These are phyloP conservation scores for Funneliformis caledonium DNA, from an alignment of 371 early-diverging fungal species.

Conservation along the genomic window DNA sequence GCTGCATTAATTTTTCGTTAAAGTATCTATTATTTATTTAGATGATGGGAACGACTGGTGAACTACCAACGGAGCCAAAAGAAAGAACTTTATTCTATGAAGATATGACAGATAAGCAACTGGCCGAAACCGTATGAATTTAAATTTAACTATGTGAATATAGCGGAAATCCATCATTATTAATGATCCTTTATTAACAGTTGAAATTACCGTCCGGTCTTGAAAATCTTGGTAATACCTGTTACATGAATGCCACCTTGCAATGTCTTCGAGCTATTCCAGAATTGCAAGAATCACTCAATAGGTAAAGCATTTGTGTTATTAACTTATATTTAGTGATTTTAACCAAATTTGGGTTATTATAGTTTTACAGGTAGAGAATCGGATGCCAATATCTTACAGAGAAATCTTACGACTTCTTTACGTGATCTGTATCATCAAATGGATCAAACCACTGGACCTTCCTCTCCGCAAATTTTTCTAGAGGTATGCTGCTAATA, in stretches of 20 bases:
- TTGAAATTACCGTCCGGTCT: constrained; percentile 89
- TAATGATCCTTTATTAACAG: constrained; percentile 45
- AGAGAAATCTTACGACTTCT: constrained; percentile 69
- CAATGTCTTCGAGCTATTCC: constrained; percentile 93
- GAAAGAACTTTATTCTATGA: constrained; percentile 81
- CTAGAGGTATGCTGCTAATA: constrained; percentile 56
- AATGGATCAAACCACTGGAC: constrained; percentile 69
- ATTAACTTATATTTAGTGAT: neutral
- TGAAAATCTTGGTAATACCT: constrained; percentile 96
- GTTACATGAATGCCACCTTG: constrained; percentile 98
- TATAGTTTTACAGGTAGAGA: constrained; percentile 42
- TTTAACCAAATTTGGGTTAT: constrained; percentile 36
- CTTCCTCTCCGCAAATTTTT: constrained; percentile 82
- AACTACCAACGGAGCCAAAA: constrained; percentile 74
- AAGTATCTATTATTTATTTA: constrained; percentile 32
- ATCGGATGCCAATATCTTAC: constrained; percentile 51
- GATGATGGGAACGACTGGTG: constrained; percentile 96
- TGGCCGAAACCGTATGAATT: constrained; percentile 77
- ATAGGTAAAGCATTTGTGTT: constrained; percentile 47
- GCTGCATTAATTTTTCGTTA: neutral
- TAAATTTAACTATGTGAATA: neutral
- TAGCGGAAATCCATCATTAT: neutral
- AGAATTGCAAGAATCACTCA: constrained; percentile 73
- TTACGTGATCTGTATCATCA: constrained; percentile 76
- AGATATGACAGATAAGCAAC: constrained; percentile 88